Evolutionary conservation across 2,329 filamentous ascomycete species (phyloP), one percentile per base, ranked within the genome.

Genomic region (Alternaria sp.): DNA sequence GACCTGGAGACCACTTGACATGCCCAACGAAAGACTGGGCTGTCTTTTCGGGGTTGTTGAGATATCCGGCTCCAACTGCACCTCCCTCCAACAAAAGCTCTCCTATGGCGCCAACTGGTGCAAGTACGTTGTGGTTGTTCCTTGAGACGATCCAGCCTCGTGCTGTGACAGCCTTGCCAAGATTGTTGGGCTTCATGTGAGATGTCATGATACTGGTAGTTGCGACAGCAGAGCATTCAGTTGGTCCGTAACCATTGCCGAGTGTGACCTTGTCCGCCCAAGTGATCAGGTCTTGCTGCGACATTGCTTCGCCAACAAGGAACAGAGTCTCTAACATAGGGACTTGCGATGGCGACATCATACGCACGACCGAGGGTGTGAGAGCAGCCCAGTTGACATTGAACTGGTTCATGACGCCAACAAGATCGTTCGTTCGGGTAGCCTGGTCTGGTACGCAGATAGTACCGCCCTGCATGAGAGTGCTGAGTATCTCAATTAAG

Each of bases 381-480:
- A 84, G 69, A 57, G 80, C 75, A 11, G 80, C 77, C 75, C 80
- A 82, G 36, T 85, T 85, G 21, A 78, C 70, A 3, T 72, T 67
- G 59, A 79, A 71, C 11, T 68, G 70, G 44, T 74, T 74, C 53
- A 81, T 79, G 3, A 81, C 81, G 5, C 80, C 81, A 9, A 80
- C 74, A 9, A 85, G 77, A 64, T 85, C 82, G 43, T 83, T 83
- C 6, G 83, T 73, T 6, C 83, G 77, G 19, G 84, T 81, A 10
- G 81, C 77, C 57, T 85, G 83, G 32, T 81, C 81, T 5, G 84
- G 83, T 11, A 85, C 80, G 66, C 84, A 85, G 8, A 85, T 76
- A 23, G 81, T 82, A 19, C 83, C 84, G 52, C 84, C 84, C 19
- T 76, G 67, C 71, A 81, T 80, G 15, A 85, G 68, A 0, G 83